Evolutionary conservation across 1,284 basidiomycete species (phyloP).

Genomic region (Cryptococcus sp.): DNA sequence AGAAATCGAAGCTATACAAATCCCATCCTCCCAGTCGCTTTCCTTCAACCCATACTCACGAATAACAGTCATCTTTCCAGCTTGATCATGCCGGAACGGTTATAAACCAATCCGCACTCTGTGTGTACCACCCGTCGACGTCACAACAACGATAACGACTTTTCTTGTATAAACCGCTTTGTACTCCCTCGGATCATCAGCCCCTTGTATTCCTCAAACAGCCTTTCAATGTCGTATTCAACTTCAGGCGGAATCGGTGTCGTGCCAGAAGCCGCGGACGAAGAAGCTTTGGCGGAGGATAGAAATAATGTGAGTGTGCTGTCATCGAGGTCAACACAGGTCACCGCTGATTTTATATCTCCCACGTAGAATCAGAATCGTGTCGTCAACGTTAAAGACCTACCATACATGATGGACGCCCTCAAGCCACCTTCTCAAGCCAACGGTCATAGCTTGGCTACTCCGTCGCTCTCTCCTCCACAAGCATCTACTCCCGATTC

Average conservation of each 20-base stretch:
- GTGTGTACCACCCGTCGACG: background rate
- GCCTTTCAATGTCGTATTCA: slow-evolving; percentile 13
- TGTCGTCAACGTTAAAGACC: slow-evolving; percentile 27
- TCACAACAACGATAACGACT: background rate
- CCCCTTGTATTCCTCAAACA: background rate
- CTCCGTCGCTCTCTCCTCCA: slow-evolving; percentile 21
- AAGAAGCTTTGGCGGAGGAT: slow-evolving; percentile 30
- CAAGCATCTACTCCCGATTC: slow-evolving; percentile 28
- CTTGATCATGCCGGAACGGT: slow-evolving; percentile 1
- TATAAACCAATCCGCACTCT: background rate
- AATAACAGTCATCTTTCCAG: background rate
- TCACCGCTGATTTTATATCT: too few species aligned
- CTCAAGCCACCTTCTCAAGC: slow-evolving; percentile 14
- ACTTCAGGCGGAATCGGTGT: slow-evolving; percentile 12
- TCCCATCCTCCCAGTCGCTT: too few species aligned
- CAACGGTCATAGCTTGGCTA: slow-evolving; percentile 3
- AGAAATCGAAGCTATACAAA: too few species aligned
- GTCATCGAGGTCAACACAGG: too few species aligned
- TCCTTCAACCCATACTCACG: too few species aligned
- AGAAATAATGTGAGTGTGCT: slow-evolving; percentile 18
- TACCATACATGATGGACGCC: slow-evolving; percentile 21
- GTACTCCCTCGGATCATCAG: background rate
- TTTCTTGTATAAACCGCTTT: background rate
- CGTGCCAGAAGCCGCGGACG: slow-evolving; percentile 30
- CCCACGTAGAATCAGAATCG: too few species aligned